Evolutionary conservation across 2,329 filamentous ascomycete genomes (phyloP), one percentile per base, ranked within the genome.

Genomic region (Bipolaris oryzae): DNA sequence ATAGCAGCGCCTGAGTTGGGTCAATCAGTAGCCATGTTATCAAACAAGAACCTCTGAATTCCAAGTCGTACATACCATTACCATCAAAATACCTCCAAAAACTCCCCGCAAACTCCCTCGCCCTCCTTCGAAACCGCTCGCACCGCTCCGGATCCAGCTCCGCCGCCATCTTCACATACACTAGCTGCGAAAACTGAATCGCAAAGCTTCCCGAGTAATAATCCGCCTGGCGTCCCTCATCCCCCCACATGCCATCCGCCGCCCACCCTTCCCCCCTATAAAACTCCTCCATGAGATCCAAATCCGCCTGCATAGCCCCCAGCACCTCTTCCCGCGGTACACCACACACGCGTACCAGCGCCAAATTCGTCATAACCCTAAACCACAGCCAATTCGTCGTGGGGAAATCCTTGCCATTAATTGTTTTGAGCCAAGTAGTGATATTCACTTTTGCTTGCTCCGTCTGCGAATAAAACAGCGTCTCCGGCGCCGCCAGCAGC

Each of bases 131-230:
- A 61, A 79, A 83, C 7, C 54, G 59, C 10, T 69, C 69, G 3
- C 74, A 75, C 18, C 81, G 68, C 28, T 67, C 58, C 0, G 73
- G 68, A 46, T 83, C 81, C 3, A 80, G 39, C 15, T 81, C 77
- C 0, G 61, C 55, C 0, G 79, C 80, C 56, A 80, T 79, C 7
- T 76, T 78, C 0, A 76, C 71, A 56, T 81, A 84, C 0, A 83
- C 66, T 2, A 84, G 65, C 55, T 84, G 81, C 1, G 76, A 78
- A 33, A 83, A 84, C 52, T 84, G 82, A 7, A 84, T 81, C 0
- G 82, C 82, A 52, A 84, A 84, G 43, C 82, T 84, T 0, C 81
- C 81, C 1, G 81, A 83, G 52, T 84, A 84, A 62, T 84, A 83
- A 49, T 84, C 82, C 0, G 77, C 80, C 43, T 84, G 81, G 15